Percentiles rank a stretch among this genome's conserved stretches.
phyloP scores from a whole-genome alignment of 1,284 basidiomycete species.

The Mycena sp. region DNA sequence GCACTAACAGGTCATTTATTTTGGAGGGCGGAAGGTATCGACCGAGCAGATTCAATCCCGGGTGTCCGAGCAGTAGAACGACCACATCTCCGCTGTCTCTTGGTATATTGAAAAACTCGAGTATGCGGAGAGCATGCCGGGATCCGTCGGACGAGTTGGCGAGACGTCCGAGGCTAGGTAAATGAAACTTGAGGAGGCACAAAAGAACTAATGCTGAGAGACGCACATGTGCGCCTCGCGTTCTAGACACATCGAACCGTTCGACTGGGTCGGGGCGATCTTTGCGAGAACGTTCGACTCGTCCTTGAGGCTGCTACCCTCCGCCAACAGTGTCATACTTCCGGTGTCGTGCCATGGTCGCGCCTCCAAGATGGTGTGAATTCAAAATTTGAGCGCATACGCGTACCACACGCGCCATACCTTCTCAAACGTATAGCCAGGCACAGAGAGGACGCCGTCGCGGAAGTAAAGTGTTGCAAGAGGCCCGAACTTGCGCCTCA shows the following conservation, averaged over 20 bases:
- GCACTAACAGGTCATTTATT: conserved; percentile 74
- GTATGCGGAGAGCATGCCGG: conserved; percentile 63
- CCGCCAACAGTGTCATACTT: conserved; percentile 72
- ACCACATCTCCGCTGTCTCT: conserved; percentile 72
- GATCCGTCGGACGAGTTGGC: conserved; percentile 61
- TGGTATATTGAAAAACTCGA: conserved; percentile 75
- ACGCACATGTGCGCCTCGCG: conserved; percentile 77
- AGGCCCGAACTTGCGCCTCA: conserved; percentile 59
- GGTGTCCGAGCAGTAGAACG: conserved; percentile 72
- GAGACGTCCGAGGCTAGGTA: conserved; percentile 62
- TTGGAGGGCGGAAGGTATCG: conserved; percentile 75
- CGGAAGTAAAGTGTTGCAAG: conserved; percentile 59
- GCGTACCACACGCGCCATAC: conserved; percentile 44
- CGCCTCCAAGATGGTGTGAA: conserved; percentile 52
- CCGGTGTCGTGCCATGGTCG: conserved; percentile 76
- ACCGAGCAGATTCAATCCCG: conserved; percentile 73
- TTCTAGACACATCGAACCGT: conserved; percentile 77
- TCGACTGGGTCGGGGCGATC: conserved; percentile 75
- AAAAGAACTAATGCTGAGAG: conserved; percentile 1
- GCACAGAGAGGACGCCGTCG: conserved; percentile 70
- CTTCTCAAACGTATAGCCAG: conserved; percentile 78
- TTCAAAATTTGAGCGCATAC: conserved; percentile 7
- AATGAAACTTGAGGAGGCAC: conserved; percentile 15
- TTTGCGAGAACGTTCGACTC: conserved; percentile 76
- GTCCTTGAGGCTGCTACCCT: conserved; percentile 77